Evolutionary conservation across 352 stramenopile genomes (phyloP), one percentile per base, ranked within the genome.

Genomic region (Aphanomyces stellatus): DNA sequence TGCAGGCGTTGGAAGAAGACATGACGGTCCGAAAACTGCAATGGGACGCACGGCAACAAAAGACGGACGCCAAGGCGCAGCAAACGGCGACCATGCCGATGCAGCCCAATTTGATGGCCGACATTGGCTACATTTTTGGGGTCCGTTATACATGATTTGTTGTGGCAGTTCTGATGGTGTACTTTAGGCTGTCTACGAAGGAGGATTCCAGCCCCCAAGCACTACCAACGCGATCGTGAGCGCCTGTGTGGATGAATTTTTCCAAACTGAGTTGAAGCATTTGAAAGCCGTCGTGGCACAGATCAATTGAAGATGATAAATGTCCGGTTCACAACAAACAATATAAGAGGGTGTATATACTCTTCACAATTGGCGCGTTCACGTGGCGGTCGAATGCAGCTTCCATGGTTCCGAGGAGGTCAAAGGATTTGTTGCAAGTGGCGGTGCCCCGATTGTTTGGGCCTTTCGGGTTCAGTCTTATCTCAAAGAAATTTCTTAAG

Each of bases 51-150:
- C 42, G 42, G 13, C 42, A 25, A 43, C 37, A 43, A 22, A 46
- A 51, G 51, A 37, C 37, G 28, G 51, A 64, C n/a, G 25, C 56
- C 17, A 33, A 11, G 25, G 7, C 19, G 13, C 8, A 49, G n/a
- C 56, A 34, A 34, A 43, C n/a, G 56, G 25, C 24, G n/a, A 15
- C 37, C 41, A 17, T 28, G 27, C 51, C 30, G 35, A 15, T 34
- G 27, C 6, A 17, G 33, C 27, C 53, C 24, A 51, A 46, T 65
- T 63, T 53, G 33, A 33, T 4, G 64, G 37, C 33, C 33, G 33
- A n/a, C 57, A 93, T 93, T 55, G 85, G 91, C 69, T 93, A 93
- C 74, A 93, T 93, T 76, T 93, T 93, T 87, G 85, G 91, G 75
- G 84, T 93, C 64, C 72, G 70, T 57, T 7, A 30, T 34, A 25